Conservation (phyloP, 1,139 yeast genomes). For the Hyphopichia khmerensis region DNA sequence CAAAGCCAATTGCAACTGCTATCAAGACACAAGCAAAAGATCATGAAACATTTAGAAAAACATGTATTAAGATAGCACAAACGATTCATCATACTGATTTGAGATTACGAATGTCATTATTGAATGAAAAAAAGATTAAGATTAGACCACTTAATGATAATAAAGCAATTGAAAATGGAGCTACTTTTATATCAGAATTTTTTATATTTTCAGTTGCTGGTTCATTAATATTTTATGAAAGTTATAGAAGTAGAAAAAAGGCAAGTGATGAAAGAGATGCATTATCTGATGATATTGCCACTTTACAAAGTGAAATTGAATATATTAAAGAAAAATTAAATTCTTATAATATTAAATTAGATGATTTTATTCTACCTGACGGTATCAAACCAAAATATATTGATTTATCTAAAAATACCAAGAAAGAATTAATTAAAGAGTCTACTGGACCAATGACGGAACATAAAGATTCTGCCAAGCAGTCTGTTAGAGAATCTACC, state of each 20-base stretch:
- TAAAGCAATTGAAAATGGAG: constrained; percentile 82
- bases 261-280: constrained; percentile 61
- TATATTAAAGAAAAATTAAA: constrained; percentile 51
- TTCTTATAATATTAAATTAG: constrained; percentile 41
- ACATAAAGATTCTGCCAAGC: too few relatives aligned
- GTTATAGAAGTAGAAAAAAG: constrained; percentile 66
- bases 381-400: constrained; percentile 47
- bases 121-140: constrained; percentile 57
- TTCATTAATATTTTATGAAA: constrained; percentile 70
- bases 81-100: constrained; percentile 67
- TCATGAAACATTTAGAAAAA: constrained; percentile 59
- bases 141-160: constrained; percentile 82
- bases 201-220: constrained; percentile 83
- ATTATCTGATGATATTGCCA: constrained; percentile 65
- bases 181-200: constrained; percentile 72
- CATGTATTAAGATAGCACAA: constrained; percentile 76
- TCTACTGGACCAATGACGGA: too few relatives aligned
- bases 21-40: constrained; percentile 77
- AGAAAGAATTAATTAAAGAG: not conserved
- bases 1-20: constrained; percentile 77
- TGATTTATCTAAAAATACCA: constrained; percentile 11
- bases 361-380: constrained; percentile 48
- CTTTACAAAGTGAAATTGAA: constrained; percentile 69
- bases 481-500: too few relatives aligned
- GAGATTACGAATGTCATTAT: constrained; percentile 57